Evolutionary conservation across 2,329 filamentous ascomycete genomes (phyloP).

Genomic region (Penicillium griseofulvum): DNA sequence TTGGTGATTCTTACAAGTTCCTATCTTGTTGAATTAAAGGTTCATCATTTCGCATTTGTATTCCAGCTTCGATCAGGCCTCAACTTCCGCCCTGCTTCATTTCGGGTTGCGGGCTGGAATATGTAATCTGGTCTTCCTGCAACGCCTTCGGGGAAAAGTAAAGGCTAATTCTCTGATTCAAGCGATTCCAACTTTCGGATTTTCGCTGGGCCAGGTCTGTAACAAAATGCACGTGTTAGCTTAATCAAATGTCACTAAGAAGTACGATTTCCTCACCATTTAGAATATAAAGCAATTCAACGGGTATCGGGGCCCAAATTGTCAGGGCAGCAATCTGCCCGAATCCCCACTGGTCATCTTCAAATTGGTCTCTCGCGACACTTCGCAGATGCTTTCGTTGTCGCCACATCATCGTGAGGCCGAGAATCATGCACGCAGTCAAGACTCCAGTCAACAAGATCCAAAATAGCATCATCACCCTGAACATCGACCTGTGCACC

Average conservation of each 20-base stretch:
- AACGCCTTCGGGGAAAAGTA: background rate
- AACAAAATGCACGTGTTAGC: background rate
- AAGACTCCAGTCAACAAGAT: slow-evolving; percentile 3
- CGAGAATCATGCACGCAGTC: slow-evolving; percentile 1
- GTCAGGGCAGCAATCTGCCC: slow-evolving; percentile 2
- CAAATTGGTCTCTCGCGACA: slow-evolving; percentile 2
- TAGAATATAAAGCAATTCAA: background rate
- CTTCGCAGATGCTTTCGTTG: slow-evolving; percentile 4
- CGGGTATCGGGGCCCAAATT: background rate
- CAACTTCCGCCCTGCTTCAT: background rate
- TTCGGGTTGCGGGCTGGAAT: background rate
- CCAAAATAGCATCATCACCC: background rate
- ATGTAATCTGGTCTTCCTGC: background rate
- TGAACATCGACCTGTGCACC: background rate
- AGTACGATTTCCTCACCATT: background rate
- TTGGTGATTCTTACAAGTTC: too few relatives aligned
- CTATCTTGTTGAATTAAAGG: too few relatives aligned
- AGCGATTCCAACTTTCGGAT: background rate
- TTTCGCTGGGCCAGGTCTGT: slow-evolving; percentile 1
- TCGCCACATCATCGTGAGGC: slow-evolving; percentile 3
- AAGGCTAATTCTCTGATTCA: background rate
- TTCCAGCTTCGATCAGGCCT: too few relatives aligned
- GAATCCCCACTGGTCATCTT: slow-evolving; percentile 4
- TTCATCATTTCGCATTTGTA: too few relatives aligned
- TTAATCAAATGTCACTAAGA: background rate